Base-by-base conservation (phyloP, 495 filamentous ascomycete genomes). In the Chaetomium cochliodes region DNA sequence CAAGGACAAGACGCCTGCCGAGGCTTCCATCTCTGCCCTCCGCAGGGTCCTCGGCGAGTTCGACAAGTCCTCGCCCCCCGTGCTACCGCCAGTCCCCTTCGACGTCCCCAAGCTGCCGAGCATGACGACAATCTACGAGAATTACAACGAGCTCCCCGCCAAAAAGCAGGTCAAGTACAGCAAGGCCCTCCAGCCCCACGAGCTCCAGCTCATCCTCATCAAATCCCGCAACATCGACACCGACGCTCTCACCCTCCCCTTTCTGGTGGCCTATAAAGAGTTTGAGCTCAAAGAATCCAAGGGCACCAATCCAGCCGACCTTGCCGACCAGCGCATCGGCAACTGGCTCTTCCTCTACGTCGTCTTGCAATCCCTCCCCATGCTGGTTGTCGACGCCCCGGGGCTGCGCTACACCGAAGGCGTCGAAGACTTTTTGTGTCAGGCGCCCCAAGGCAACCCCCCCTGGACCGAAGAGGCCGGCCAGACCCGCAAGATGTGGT, bases 351-450 rank as follows among this genome's bases (percentile, higher is more conserved):
- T 98, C 82, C 80, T 97, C 51, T 98, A 98, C 74, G 90, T 88
- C 26, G 86, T 96, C 16, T 81, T 98, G 15, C 93, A 98, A 75
- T 88, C 92, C 0, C 85, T 98, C 16, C 96, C 96, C 1, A 86
- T 97, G 82, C 80, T 97, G 5, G 90, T 96, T 2, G 84, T 96
- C 28, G 96, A 98, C 77, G 92, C 91, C 4, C 90, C 90, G 2
- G 90, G 86, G 13, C 76, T 96, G 47, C 83, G 84, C 63, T 93
- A 82, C 67, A 89, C 84, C 0, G 86, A 96, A 33, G 88, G 87
- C 5, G 92, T 96, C 13, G 96, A 97, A 74, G 96, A 98, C 78
- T 98, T 97, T 80, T 84, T 98, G n/a, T 98, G 93, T 76, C 86
- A 96, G 73, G 88, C 91, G 12, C 88, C 93, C 0, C 88, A 90